Base-by-base conservation (phyloP, 2,329 filamentous ascomycete species). In the Arthrobotrys sinensis region DNA sequence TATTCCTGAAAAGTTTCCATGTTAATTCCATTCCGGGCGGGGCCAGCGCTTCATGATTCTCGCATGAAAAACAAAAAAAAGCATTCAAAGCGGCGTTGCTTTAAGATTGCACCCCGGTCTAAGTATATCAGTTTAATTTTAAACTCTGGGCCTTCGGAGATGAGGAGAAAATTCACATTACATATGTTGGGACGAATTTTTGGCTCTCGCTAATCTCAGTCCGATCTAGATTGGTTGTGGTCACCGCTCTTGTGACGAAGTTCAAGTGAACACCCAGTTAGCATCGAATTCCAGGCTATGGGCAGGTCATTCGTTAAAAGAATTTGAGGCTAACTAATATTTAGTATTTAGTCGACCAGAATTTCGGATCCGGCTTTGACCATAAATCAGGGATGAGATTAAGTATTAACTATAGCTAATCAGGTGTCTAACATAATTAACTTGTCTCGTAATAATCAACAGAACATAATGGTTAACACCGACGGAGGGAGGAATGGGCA, bases 201-300 rank as follows among this genome's bases (percentile, higher is more conserved):
- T 60, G 48, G 46, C 38, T 46, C 65, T 68, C 50, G 50, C 50
- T 68, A 57, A 68, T 68, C 50, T 68, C 38, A 46, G 52, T 57
- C 38, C 21, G 65, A 68, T 71, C 67, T 40, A 62, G 55, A 60
- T 48, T 40, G 46, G 55, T 63, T 43, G 36, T 28, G 55, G 55
- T 66, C 62, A 66, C 45, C 43, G 62, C 62, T 24, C 55, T 40
- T 60, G 55, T 40, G 55, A 60, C 16, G 16, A 28, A 45, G 14
- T 34, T 36, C 34, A 57, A 57, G 19, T 38, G 32, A 57, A 57
- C 52, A 57, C 8, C 32, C 14, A 12, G 8, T 8, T 38, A 57
- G 52, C 52, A 36, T 21, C 3, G 10, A 53, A 48, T 6, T 3
- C 19, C n/a, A 21, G 50, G 28, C 12, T 53, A 53, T 5, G 5